These are phyloP conservation scores for Globisporangium orthogonon DNA, from an alignment of 352 stramenopile genomes.

Conservation along the genomic window DNA sequence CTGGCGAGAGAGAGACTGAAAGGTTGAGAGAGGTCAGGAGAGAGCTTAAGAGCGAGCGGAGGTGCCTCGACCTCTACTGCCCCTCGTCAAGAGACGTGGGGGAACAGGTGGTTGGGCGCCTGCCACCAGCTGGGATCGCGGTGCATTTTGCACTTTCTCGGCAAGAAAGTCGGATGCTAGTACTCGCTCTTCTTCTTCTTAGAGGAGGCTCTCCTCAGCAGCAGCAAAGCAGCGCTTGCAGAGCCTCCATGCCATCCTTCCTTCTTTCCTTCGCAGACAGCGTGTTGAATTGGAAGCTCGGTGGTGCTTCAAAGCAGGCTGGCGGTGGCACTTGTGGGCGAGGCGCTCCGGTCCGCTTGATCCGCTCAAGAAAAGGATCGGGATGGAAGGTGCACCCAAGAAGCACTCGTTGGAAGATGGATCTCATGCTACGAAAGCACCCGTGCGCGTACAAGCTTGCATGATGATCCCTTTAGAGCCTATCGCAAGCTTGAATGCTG, in stretches of 20 bases:
- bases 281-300: neutral
- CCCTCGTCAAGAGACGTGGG: slow-evolving; percentile 1
- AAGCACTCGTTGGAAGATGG: neutral
- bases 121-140: slow-evolving; percentile 1
- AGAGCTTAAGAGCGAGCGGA: neutral
- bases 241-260: neutral
- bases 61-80: neutral
- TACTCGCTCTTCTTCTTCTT: too few relatives aligned
- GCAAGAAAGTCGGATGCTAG: neutral
- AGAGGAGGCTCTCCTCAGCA: too few relatives aligned
- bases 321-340: too few relatives aligned
- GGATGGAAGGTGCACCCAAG: neutral
- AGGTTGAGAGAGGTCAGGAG: neutral
- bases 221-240: neutral
- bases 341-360: neutral
- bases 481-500: neutral
- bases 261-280: too few relatives aligned
- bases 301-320: too few relatives aligned
- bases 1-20: neutral
- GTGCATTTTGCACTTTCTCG: neutral
- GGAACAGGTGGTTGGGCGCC: neutral
- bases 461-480: neutral
- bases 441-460: neutral
- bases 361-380: neutral
- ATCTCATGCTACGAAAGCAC: neutral